Percentiles rank a stretch among this genome's conserved stretches.
Conservation (phyloP, 495 filamentous ascomycete genomes). For the Xylaria grammica region DNA sequence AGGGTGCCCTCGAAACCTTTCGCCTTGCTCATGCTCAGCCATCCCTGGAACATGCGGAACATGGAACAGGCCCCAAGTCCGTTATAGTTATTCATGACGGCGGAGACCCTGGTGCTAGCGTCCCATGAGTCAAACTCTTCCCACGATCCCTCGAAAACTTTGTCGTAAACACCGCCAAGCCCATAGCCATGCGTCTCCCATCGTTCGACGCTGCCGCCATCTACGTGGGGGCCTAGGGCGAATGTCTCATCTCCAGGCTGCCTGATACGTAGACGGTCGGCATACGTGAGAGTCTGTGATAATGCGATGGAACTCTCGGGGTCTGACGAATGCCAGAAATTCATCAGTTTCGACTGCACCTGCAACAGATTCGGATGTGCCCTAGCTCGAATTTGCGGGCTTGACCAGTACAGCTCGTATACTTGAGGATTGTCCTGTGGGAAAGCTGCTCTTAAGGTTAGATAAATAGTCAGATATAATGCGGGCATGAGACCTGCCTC, state of each 20-base stretch:
- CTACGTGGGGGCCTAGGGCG: constrained; percentile 83
- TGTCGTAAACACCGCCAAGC: constrained; percentile 67
- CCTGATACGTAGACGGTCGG: constrained; percentile 81
- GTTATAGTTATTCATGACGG: constrained; percentile 77
- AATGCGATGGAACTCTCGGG: constrained; percentile 63
- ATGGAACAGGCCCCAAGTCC: constrained; percentile 83
- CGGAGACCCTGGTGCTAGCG: constrained; percentile 67
- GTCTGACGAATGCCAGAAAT: constrained; percentile 71
- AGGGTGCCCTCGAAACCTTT: constrained; percentile 78
- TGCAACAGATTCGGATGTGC: constrained; percentile 72
- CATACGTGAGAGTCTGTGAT: constrained; percentile 71
- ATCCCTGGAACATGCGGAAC: constrained; percentile 88
- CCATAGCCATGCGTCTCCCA: constrained; percentile 87
- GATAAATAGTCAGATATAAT: neutral
- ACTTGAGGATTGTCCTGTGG: constrained; percentile 68
- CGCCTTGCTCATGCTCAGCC: constrained; percentile 78
- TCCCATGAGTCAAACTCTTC: constrained; percentile 85
- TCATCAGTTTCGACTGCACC: constrained; percentile 74
- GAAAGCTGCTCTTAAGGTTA: constrained; percentile 51
- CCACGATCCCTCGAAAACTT: constrained; percentile 77
- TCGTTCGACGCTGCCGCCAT: constrained; percentile 83
- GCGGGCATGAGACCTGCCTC: constrained; percentile 38
- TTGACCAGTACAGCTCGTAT: constrained; percentile 89
- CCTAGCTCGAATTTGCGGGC: constrained; percentile 74
- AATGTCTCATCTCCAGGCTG: constrained; percentile 78